Percentiles rank a stretch among this genome's conserved stretches.
phyloP scores from a whole-genome alignment of 805 yeast species.

The Naumovozyma baii region DNA sequence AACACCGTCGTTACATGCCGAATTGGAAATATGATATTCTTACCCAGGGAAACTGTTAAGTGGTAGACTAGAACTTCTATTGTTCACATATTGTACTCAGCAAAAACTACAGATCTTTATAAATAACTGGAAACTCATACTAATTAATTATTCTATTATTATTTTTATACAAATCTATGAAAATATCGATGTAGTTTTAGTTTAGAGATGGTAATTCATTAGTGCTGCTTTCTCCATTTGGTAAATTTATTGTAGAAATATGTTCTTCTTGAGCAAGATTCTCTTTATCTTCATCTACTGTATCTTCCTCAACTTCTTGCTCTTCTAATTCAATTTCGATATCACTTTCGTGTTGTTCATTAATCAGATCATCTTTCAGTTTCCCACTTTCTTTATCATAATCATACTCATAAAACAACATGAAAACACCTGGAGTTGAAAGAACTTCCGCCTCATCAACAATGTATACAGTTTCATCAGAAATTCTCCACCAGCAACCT shows the following conservation, averaged over 20 bases:
- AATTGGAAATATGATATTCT: too few species aligned
- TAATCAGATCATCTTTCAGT: conserved; percentile 23
- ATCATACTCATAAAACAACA: conserved; percentile 76
- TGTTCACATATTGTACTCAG: too few species aligned
- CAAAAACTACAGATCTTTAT: too few species aligned
- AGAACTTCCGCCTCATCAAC: conserved; percentile 76
- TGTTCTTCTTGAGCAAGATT: background rate
- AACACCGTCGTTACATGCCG: too few species aligned
- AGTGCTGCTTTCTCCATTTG: conserved; percentile 34
- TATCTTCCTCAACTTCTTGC: background rate
- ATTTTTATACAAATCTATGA: too few species aligned
- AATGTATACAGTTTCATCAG: conserved; percentile 79
- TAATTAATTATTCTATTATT: too few species aligned
- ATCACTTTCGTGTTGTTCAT: conserved; percentile 5
- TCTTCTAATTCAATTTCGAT: conserved; percentile 8
- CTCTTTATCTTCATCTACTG: background rate
- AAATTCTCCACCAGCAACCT: conserved; percentile 91
- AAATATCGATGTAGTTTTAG: too few species aligned
- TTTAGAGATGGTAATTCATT: too few species aligned
- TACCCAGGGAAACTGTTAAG: too few species aligned
- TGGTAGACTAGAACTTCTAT: too few species aligned
- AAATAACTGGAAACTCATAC: too few species aligned
- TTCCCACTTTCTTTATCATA: conserved; percentile 27
- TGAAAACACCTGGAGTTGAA: conserved; percentile 76
- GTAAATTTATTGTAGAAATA: conserved; percentile 32